phyloP scores from a whole-genome alignment of 1,284 basidiomycete species.

The Coniferiporia sulphurascens region DNA sequence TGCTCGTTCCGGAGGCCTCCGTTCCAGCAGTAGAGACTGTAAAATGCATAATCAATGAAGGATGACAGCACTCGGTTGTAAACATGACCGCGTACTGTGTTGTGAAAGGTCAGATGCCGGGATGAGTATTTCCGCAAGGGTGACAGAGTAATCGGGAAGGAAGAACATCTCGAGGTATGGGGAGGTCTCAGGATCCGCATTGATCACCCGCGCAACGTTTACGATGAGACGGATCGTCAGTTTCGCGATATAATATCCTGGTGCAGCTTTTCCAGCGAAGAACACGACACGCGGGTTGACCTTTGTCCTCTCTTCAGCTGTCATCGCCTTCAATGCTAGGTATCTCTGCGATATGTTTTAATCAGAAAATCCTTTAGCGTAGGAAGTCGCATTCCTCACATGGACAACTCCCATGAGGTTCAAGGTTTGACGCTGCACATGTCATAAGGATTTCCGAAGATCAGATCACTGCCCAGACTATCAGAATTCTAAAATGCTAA shows the following conservation, averaged over 20 bases:
- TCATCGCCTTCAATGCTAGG: conserved; percentile 74
- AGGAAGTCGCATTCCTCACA: conserved; percentile 36
- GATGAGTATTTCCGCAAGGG: conserved; percentile 85
- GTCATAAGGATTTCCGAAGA: background rate
- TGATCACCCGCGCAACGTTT: conserved; percentile 81
- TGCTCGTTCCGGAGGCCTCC: conserved; percentile 82
- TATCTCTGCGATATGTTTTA: conserved; percentile 54
- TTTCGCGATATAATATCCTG: conserved; percentile 79
- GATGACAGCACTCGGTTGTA: no score
- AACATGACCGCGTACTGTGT: conserved; percentile 44
- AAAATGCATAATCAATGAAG: background rate
- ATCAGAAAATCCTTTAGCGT: background rate
- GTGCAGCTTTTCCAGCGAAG: conserved; percentile 88
- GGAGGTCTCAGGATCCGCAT: conserved; percentile 82
- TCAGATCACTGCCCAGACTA: background rate
- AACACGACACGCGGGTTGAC: conserved; percentile 78
- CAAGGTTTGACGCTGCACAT: conserved; percentile 68
- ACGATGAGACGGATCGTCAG: conserved; percentile 89
- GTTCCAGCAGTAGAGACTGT: conserved; percentile 84
- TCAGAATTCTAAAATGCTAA: background rate
- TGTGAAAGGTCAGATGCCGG: conserved; percentile 89
- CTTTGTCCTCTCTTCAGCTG: conserved; percentile 73
- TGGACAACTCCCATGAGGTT: conserved; percentile 86
- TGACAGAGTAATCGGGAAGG: conserved; percentile 86
- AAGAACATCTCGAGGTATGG: conserved; percentile 81